Evolutionary conservation across 768 basidiomycete genomes (phyloP).

Genomic region (Xerocomellus intermedius): DNA sequence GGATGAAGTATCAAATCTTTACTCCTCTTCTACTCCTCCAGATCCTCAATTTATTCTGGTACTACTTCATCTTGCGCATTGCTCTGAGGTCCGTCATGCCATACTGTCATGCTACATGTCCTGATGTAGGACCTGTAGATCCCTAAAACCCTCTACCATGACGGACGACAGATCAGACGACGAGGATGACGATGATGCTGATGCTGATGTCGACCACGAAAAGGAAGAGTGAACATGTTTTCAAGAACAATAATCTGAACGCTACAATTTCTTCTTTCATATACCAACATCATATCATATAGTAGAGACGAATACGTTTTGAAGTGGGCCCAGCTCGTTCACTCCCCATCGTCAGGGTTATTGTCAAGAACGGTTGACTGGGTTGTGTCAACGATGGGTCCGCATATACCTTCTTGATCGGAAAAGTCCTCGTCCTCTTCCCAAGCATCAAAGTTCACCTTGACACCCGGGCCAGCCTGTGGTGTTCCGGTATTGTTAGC

Average conservation of each 20-base stretch:
- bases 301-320: conserved; percentile 2
- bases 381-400: conserved; percentile 21
- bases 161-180: conserved; percentile 83
- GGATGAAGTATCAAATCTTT: conserved; percentile 86
- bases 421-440: conserved; percentile 54
- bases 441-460: conserved; percentile 58
- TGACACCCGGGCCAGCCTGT: conserved; percentile 34
- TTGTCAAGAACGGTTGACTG: conserved; percentile 1
- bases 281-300: conserved; percentile 8
- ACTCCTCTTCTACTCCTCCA: conserved; percentile 72
- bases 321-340: background rate
- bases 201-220: conserved; percentile 24
- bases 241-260: conserved; percentile 4
- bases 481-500: conserved; percentile 15
- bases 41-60: conserved; percentile 91
- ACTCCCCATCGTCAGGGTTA: conserved; percentile 3
- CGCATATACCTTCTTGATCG: conserved; percentile 43
- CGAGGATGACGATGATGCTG: conserved; percentile 51
- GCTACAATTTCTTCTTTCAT: conserved; percentile 1
- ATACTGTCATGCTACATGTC: background rate
- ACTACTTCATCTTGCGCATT: conserved; percentile 78
- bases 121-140: conserved; percentile 39
- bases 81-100: conserved; percentile 55
- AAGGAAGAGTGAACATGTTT: conserved; percentile 30
- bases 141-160: conserved; percentile 43